Percentiles rank a stretch among this genome's conserved stretches.
Evolutionary conservation across 2,329 filamentous ascomycete genomes (phyloP).

Genomic region (Fusarium haematococcum): DNA sequence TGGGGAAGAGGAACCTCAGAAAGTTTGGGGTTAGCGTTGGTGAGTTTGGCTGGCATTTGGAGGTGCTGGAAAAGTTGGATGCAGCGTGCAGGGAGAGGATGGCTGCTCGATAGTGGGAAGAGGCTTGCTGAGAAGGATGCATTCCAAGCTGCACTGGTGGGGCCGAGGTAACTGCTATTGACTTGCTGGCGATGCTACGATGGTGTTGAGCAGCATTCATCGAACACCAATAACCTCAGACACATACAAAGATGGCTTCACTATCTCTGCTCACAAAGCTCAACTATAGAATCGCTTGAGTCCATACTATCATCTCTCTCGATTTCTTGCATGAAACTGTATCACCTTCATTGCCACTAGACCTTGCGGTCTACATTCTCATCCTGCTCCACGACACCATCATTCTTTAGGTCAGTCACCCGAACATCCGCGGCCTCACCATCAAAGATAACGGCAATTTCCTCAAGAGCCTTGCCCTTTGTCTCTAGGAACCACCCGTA

Average conservation of each 20-base stretch:
- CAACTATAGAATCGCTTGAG: not conserved
- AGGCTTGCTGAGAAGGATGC: not conserved
- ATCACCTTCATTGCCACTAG: not conserved
- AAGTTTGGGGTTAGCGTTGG: conserved; percentile 5
- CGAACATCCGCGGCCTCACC: conserved; percentile 13
- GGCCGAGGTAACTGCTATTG: not conserved
- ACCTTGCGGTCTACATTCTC: conserved; percentile 15
- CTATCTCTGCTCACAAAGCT: not conserved
- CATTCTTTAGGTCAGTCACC: not conserved
- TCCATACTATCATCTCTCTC: not conserved
- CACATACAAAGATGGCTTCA: not conserved
- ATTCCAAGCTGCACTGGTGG: not conserved
- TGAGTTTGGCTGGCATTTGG: conserved; percentile 16
- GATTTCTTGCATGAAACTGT: not conserved
- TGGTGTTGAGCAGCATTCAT: not conserved
- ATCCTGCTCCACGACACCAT: not conserved
- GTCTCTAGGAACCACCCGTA: conserved; percentile 62
- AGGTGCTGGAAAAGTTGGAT: conserved; percentile 9
- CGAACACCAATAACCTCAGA: not conserved
- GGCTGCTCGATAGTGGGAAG: not conserved
- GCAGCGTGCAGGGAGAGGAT: not conserved
- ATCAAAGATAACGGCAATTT: conserved; percentile 67
- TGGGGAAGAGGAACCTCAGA: conserved; percentile 5
- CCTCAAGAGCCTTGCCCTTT: conserved; percentile 61
- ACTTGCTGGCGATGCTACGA: not conserved